phyloP scores from a whole-genome alignment of 352 stramenopile species.

The Globisporangium spinosum region DNA sequence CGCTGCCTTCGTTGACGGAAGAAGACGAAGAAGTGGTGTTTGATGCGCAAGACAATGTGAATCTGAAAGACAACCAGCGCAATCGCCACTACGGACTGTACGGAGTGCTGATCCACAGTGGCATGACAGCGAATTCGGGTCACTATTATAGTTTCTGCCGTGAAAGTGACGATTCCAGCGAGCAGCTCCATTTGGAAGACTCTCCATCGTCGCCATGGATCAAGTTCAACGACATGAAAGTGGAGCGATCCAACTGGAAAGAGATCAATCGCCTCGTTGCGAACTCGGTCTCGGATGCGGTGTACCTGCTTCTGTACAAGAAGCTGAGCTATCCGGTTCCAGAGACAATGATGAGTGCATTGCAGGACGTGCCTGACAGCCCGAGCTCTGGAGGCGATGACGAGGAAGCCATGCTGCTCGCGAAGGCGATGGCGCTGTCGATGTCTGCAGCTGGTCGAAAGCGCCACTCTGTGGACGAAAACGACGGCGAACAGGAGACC shows the following conservation, averaged over 20 bases:
- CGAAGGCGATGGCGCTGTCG: constrained; percentile 86
- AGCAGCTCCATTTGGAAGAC: constrained; percentile 78
- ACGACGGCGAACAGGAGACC: constrained; percentile 26
- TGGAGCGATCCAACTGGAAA: constrained; percentile 73
- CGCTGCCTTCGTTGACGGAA: constrained; percentile 51
- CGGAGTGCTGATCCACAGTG: constrained; percentile 87
- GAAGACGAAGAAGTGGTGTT: constrained; percentile 55
- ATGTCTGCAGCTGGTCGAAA: constrained; percentile 73
- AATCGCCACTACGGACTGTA: constrained; percentile 84
- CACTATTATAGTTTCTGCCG: constrained; percentile 91
- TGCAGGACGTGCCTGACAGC: constrained; percentile 24
- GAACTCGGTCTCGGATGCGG: constrained; percentile 83
- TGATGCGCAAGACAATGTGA: constrained; percentile 8
- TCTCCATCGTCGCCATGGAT: constrained; percentile 81
- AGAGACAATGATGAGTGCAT: constrained; percentile 9
- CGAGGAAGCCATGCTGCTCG: constrained; percentile 84
- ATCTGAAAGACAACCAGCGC: constrained; percentile 25
- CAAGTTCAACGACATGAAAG: constrained; percentile 89
- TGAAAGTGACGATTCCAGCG: constrained; percentile 63
- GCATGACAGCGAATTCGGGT: constrained; percentile 84
- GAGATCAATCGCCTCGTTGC: constrained; percentile 78
- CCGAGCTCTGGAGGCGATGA: constrained; percentile 32
- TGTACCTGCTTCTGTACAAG: constrained; percentile 89
- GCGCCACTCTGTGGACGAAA: constrained; percentile 30
- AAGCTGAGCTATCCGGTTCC: constrained; percentile 57